Conservation (phyloP, 805 yeast species). For the Isabelozyma rhagii region DNA sequence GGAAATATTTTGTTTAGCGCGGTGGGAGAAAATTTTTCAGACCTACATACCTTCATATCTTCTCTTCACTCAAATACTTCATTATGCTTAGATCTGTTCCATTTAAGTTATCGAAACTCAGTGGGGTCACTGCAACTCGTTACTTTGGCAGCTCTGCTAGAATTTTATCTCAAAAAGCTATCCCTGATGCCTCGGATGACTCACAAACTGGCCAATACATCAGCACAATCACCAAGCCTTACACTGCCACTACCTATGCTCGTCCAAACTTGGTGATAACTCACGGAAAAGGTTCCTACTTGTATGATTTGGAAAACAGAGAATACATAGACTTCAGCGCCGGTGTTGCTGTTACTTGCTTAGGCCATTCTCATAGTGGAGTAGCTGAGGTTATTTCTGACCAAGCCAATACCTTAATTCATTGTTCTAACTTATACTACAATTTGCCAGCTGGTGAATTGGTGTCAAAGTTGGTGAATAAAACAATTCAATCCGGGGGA, state of each 20-base stretch:
- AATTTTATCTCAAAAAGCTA: constrained; percentile 10
- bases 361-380: constrained; percentile 82
- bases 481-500: constrained; percentile 71
- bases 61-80: background rate
- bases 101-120: background rate
- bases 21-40: background rate
- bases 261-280: constrained; percentile 75
- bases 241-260: constrained; percentile 73
- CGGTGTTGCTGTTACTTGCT: constrained; percentile 94
- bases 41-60: background rate
- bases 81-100: constrained; percentile 10
- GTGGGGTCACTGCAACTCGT: background rate
- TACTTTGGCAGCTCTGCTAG: background rate
- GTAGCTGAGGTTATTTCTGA: constrained; percentile 67
- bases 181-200: constrained; percentile 26
- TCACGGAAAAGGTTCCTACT: constrained; percentile 74
- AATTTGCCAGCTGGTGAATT: constrained; percentile 82
- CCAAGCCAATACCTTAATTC: constrained; percentile 73
- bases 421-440: constrained; percentile 81
- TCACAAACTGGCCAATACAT: constrained; percentile 40
- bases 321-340: constrained; percentile 88
- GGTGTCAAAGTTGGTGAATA: constrained; percentile 64
- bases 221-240: constrained; percentile 45
- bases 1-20: constrained; percentile 2
- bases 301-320: constrained; percentile 77